Evolutionary conservation across 768 basidiomycete species (phyloP).

Genomic region (Russula virescens): DNA sequence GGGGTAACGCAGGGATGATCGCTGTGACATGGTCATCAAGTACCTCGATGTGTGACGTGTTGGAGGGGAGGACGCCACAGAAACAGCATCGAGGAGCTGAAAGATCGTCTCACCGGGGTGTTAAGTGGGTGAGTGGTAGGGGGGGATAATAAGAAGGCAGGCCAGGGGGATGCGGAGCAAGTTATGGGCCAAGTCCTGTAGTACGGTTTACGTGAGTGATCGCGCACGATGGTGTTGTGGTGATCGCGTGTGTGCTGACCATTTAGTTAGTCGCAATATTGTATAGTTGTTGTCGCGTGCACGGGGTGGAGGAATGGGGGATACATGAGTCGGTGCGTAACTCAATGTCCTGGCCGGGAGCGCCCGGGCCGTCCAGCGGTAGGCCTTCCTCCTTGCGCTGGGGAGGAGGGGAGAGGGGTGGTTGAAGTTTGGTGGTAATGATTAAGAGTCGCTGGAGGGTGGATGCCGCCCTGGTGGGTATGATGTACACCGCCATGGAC

Average conservation of each 20-base stretch:
- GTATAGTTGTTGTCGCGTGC: background rate
- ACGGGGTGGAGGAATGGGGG: too few relatives aligned
- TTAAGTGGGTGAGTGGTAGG: background rate
- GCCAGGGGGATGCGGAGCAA: too few relatives aligned
- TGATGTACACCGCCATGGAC: background rate
- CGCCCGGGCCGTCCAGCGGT: background rate
- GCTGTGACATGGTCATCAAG: background rate
- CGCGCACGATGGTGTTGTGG: background rate
- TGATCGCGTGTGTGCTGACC: background rate
- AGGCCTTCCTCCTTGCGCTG: background rate
- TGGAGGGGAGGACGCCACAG: background rate
- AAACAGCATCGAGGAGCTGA: background rate
- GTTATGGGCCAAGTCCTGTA: background rate
- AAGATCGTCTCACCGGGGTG: background rate
- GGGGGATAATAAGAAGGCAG: background rate
- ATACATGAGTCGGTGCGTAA: background rate
- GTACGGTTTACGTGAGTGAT: background rate
- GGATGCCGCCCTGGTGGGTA: background rate
- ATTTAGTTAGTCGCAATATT: background rate
- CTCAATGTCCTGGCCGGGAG: slow-evolving; percentile 3
- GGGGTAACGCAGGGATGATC: background rate
- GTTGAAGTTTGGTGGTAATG: background rate
- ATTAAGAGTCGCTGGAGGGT: background rate
- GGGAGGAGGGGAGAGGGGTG: background rate
- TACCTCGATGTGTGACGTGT: background rate